Base-by-base conservation (phyloP, 139 green algal genomes). In the Chlorella vulgaris region DNA sequence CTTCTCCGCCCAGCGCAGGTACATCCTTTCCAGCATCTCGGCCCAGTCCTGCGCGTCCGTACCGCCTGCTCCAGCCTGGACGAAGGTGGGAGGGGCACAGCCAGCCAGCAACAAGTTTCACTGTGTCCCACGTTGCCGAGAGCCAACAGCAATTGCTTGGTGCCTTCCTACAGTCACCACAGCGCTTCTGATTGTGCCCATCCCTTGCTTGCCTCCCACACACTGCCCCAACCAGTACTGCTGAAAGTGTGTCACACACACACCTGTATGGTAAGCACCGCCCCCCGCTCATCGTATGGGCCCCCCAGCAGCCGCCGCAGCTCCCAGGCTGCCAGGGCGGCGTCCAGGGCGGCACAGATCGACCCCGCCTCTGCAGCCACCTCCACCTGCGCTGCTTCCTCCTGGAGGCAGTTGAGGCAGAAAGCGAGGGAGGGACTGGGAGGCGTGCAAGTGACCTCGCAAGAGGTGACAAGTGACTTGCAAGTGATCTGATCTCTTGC, bases 21-120 rank as follows among this genome's bases (percentile, higher is more conserved):
- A 98, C 94, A 98, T 98, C 60, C 95, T 89, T 76, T 97, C 90
- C 62, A 99, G 82, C 94, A 98, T 98, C 68, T 93, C 89, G 19
- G 95, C 91, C 96, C 96, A 99, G 87, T 99, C 96, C 87, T 93
- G 91, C 4, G 95, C 94, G 63, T 98, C 96, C 7, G 90, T 93
- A 24, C 95, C 96, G 1, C 93, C 93, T 2, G 92, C 93, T 0
- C 93, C 93, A 31, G 93, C 88, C 73, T 92, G 87, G 55, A 96
- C 85, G 21, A 47, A 79, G 19, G 92, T 29, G 50, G 22, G 35
- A 35, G n/a, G n/a, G n/a, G n/a, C n/a, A n/a, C n/a, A n/a, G n/a
- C n/a, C n/a, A n/a, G n/a, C n/a, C n/a, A n/a, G n/a, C n/a, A n/a
- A n/a, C n/a, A n/a, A n/a, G n/a, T n/a, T n/a, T n/a, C n/a, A n/a